These are phyloP conservation scores for Chaetothyriales sp. DNA, from an alignment of 2,329 filamentous ascomycete species.

Conservation along the genomic window DNA sequence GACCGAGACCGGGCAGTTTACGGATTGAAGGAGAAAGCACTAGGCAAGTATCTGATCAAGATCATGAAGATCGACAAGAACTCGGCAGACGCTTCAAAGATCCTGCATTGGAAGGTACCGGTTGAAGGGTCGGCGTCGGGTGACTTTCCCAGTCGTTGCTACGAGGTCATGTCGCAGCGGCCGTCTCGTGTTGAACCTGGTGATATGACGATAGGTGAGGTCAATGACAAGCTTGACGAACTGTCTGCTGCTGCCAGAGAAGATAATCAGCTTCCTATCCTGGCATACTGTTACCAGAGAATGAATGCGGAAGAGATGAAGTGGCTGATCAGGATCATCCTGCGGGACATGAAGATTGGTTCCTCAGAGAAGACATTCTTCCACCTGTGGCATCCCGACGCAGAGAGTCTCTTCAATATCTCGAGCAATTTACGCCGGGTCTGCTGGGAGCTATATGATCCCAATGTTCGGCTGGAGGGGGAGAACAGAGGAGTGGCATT, in stretches of 20 bases:
- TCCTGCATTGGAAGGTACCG: constrained; percentile 86
- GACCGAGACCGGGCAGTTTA: constrained; percentile 88
- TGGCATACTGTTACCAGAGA: constrained; percentile 67
- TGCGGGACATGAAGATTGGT: constrained; percentile 60
- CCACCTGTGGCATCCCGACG: constrained; percentile 66
- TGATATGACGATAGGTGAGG: constrained; percentile 71
- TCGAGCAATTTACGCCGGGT: constrained; percentile 80
- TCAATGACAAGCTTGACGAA: constrained; percentile 71
- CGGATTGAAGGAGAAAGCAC: constrained; percentile 79
- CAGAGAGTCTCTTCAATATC: constrained; percentile 66
- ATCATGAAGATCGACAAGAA: constrained; percentile 82
- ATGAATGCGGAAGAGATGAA: constrained; percentile 91
- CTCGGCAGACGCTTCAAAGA: constrained; percentile 70
- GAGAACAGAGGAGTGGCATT: constrained; percentile 60
- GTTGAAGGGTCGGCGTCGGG: constrained; percentile 53
- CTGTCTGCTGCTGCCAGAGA: constrained; percentile 64
- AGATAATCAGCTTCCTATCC: constrained; percentile 65
- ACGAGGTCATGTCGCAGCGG: constrained; percentile 70
- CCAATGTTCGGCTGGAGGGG: constrained; percentile 53
- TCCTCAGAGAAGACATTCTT: constrained; percentile 83
- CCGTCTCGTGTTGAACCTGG: constrained; percentile 60
- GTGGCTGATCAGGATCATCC: constrained; percentile 87
- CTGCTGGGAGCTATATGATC: constrained; percentile 83
- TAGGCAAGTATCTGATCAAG: constrained; percentile 81
- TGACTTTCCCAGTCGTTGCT: constrained; percentile 83